A percentile compares a stretch with the other conserved stretches of the same genome.
phyloP scores from a whole-genome alignment of 768 basidiomycete genomes.

The Kwoniella newhampshirensis region DNA sequence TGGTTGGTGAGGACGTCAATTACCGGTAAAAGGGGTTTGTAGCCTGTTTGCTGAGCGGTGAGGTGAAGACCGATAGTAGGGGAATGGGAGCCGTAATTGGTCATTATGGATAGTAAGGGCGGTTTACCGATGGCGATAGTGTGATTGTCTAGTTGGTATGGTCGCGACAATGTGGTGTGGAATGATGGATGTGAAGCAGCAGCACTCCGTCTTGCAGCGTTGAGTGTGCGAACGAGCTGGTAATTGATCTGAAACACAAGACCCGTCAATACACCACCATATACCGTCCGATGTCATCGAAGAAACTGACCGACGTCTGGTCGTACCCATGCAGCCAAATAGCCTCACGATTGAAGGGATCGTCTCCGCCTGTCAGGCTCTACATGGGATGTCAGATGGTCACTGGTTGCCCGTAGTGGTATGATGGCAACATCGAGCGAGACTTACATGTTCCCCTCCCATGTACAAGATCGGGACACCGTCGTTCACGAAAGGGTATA shows the following conservation, averaged over 20 bases:
- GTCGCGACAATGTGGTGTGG: constrained; percentile 33
- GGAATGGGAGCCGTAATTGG: constrained; percentile 42
- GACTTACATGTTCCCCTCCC: constrained; percentile 45
- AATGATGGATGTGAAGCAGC: constrained; percentile 33
- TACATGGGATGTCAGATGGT: too few relatives aligned
- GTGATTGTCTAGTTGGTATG: constrained; percentile 31
- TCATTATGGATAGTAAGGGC: constrained; percentile 44
- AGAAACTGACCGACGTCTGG: constrained; percentile 21
- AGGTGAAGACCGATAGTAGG: constrained; percentile 29
- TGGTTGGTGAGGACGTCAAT: constrained; percentile 42
- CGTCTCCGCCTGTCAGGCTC: constrained; percentile 48
- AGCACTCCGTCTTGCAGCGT: constrained; percentile 38
- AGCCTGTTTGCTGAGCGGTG: constrained; percentile 26
- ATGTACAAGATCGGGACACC: constrained; percentile 54
- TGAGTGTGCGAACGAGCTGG: constrained; percentile 36
- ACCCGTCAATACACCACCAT: neutral
- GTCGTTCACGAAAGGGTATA: constrained; percentile 53
- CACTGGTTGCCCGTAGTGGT: too few relatives aligned
- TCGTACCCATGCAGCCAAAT: constrained; percentile 42
- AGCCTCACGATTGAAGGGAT: constrained; percentile 53
- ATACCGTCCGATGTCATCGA: neutral
- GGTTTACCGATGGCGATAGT: constrained; percentile 44
- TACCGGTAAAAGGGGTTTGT: constrained; percentile 39
- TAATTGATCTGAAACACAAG: constrained; percentile 20
- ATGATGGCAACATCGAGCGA: too few relatives aligned